Conservation (phyloP, 1,139 yeast genomes). For the Lodderomyces jiufengensis region DNA sequence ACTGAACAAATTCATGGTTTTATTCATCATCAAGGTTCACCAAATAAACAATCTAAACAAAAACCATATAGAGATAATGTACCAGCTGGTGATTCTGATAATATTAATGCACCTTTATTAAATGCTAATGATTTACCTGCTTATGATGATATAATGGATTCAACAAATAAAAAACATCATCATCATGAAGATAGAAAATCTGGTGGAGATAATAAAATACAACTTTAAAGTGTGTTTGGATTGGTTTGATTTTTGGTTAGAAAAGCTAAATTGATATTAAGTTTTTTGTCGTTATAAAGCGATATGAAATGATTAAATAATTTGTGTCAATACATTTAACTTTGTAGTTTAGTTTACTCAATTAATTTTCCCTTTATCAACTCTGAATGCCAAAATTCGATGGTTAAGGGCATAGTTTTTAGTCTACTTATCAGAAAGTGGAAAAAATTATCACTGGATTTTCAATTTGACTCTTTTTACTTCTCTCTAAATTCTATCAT, state of each 20-base stretch:
- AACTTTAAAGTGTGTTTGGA: neutral
- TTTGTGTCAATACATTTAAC: too few relatives aligned
- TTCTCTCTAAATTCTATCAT: too few relatives aligned
- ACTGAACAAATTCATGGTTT: slow-evolving; percentile 4
- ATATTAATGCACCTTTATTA: slow-evolving; percentile 3
- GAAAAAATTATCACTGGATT: too few relatives aligned
- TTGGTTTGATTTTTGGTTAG: neutral
- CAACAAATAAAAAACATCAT: slow-evolving; percentile 1
- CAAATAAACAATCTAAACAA: slow-evolving; percentile 8
- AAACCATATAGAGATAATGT: slow-evolving; percentile 4
- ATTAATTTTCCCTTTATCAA: too few relatives aligned
- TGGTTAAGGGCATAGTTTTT: too few relatives aligned
- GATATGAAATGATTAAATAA: too few relatives aligned
- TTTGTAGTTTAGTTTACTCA: too few relatives aligned
- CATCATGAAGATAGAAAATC: neutral
- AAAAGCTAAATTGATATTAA: too few relatives aligned
- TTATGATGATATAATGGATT: slow-evolving; percentile 24
- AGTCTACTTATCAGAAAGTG: too few relatives aligned
- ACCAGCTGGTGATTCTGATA: neutral
- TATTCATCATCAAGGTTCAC: slow-evolving; percentile 4
- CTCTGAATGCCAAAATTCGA: too few relatives aligned
- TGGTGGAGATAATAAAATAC: slow-evolving; percentile 8
- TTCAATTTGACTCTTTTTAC: too few relatives aligned
- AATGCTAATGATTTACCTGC: slow-evolving; percentile 21
- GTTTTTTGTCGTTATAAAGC: too few relatives aligned